Percentiles rank a stretch among this genome's conserved stretches.
Conservation (phyloP, 2,329 filamentous ascomycete species). For the Fusarium camptoceras region DNA sequence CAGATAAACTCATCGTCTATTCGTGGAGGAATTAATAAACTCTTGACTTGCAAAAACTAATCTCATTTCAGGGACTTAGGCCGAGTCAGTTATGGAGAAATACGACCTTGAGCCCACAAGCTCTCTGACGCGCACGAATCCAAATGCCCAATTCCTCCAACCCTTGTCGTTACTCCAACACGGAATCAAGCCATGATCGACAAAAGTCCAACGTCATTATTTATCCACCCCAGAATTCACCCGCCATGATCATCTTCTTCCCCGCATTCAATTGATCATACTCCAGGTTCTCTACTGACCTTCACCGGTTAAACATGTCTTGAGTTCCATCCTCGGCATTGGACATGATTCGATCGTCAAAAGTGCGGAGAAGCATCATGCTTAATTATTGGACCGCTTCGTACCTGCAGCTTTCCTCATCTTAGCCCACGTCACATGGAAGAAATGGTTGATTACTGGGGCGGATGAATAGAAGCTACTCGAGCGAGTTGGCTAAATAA, state of each 20-base stretch:
- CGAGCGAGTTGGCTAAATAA: constrained; percentile 1
- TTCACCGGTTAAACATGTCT: constrained; percentile 20
- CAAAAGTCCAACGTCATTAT: constrained; percentile 27
- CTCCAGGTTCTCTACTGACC: background rate
- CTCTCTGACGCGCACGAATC: constrained; percentile 34
- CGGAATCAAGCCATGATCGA: constrained; percentile 18
- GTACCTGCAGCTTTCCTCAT: background rate
- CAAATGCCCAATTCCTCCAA: background rate
- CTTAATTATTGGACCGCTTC: constrained; percentile 33
- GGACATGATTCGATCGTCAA: constrained; percentile 19
- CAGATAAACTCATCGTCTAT: constrained; percentile 2
- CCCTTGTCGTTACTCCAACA: constrained; percentile 13
- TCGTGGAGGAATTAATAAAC: constrained; percentile 28
- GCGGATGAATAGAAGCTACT: background rate
- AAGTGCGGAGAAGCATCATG: constrained; percentile 29
- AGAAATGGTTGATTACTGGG: background rate
- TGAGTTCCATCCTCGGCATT: constrained; percentile 15
- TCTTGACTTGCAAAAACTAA: constrained; percentile 8
- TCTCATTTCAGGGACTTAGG: constrained; percentile 5
- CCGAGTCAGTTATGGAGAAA: constrained; percentile 20
- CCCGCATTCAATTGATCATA: constrained; percentile 23
- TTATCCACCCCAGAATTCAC: constrained; percentile 27
- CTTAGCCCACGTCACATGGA: constrained; percentile 3
- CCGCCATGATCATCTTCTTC: constrained; percentile 6
- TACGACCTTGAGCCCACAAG: constrained; percentile 20